phyloP scores from a whole-genome alignment of 176 grass and related monocot species.

The sorghum (Sorghum bicolor) region Sorghum_bicolor_NCBIv3 NC_012874.2:2502001-2502500 shows the following conservation, averaged over 20 bases:
- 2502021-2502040: neutral
- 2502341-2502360: neutral
- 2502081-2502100: neutral
- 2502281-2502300: neutral
- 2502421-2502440: constrained; percentile 4
- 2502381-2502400: neutral
- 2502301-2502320: neutral
- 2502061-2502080: constrained; percentile 11
- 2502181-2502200: constrained; percentile 71
- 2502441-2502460: neutral
- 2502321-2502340: neutral
- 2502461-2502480: neutral
- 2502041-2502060: neutral
- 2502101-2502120: neutral
- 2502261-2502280: neutral
- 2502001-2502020: neutral
- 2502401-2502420: neutral
- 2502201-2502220: constrained; percentile 52
- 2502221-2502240: constrained; percentile 10
- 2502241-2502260: neutral
- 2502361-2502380: neutral
- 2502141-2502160: constrained; percentile 40
- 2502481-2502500: neutral
- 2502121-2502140: constrained; percentile 45
- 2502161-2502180: constrained; percentile 51